Base-by-base conservation (phyloP, 331 rosid genomes). In the Rhamnella rubrinervis region DNA sequence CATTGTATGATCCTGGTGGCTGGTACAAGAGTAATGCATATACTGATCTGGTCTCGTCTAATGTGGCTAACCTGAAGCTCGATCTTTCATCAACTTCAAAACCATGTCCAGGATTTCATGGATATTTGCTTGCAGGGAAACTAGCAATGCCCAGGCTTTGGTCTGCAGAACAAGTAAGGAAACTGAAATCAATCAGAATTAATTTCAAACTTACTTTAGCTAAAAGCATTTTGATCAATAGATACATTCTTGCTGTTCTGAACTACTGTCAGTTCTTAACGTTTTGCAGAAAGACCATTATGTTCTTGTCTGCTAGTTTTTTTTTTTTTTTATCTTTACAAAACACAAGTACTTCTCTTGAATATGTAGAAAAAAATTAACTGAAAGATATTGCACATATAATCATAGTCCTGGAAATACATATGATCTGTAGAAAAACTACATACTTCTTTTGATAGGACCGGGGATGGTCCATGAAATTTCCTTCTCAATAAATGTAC, bases 151-250 rank as follows among this genome's bases (percentile, higher is more conserved):
- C 98, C 57, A 88, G 77, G 83, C 92, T 87, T 77, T 91, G 98
- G 98, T 93, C 98, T 66, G 96, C 98, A 28, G 97, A 91, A 88
- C 82, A 91, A 63, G 98, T 93, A 64, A 77, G 88, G 69, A 70
- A 70, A 21, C 55, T 76, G 39, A 39, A 19, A 63, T 71, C 35
- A 26, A 55, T 75, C 9, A 20, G 65, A 26, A 65, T 40, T 66
- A 37, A 59, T 59, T 49, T 49, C 18, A 55, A 16, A 7, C 17
- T 56, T 69, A 17, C 44, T 55, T 56, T 20, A 65, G 56, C 16
- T 68, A 17, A 61, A 37, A 49, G 47, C 23, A 58, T n/a, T 55
- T 63, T n/a, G 49, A 62, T 66, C 57, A 55, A 63, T 63, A 49
- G 64, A 23, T 74, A 56, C 55, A 20, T 26, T 63, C 67, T 28